Base-by-base conservation (phyloP, 495 filamentous ascomycete species). In the Usnea hakonensis region DNA sequence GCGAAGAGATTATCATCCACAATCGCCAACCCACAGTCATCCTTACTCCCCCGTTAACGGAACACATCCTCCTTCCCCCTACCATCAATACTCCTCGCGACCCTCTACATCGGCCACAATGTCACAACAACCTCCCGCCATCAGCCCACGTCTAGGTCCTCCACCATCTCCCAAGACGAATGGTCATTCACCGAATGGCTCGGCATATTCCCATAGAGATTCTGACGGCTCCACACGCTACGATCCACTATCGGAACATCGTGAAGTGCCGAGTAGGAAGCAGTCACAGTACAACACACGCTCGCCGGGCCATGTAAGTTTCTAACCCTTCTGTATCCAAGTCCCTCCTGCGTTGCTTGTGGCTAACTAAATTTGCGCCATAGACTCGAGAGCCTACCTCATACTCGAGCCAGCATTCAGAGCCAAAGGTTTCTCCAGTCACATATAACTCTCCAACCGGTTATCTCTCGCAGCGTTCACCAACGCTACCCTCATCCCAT, bases 211-310 rank as follows among this genome's bases (percentile, higher is more conserved):
- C 52, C 55, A 55, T 21, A 62, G 59, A 50, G 63, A 68, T 30
- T 58, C 63, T 38, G 62, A 61, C 43, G 35, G 57, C 14, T 74
- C 73, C 11, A 74, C 73, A 57, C 81, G 77, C 69, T 81, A 81
- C 64, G 78, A 81, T 61, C 78, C 78, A 33, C 76, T 76, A 14
- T 70, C 71, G 16, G 76, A 78, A 57, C 69, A 73, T 57, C 66
- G 68, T 53, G 68, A 70, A 54, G 71, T 70, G 52, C 57, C 69
- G 32, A 62, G 62, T 58, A 66, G 67, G 65, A 68, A 61, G 44
- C 67, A 67, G 41, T 66, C 69, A 37, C 65, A 64, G 28, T 75
- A 73, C 58, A 66, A 68, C 21, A 61, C 60, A 41, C 68, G 67
- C 21, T 79, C 76, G 48, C 72, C 77, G 41, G 48, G 67, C 21